Percentiles rank a stretch among this genome's conserved stretches.
Conservation (phyloP, 1,284 basidiomycete genomes). For the Inonotus obliquus region DNA sequence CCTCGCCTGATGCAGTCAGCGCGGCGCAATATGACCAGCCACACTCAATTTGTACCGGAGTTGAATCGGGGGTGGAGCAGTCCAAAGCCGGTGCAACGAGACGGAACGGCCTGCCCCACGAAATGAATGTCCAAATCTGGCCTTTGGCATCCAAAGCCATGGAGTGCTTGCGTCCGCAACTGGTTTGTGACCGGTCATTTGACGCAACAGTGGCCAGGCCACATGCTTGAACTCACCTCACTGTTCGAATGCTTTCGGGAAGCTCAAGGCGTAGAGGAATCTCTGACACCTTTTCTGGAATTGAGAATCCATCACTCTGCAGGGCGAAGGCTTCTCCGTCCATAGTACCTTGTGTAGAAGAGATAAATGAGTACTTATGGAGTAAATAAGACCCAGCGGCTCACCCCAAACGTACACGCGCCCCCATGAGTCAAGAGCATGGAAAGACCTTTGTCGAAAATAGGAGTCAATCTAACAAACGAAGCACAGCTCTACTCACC, state of each 20-base stretch:
- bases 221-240: conserved; percentile 48
- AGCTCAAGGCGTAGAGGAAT: conserved; percentile 54
- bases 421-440: conserved; percentile 73
- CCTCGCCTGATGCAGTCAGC: conserved; percentile 63
- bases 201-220: conserved; percentile 16
- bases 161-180: conserved; percentile 71
- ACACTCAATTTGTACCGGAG: conserved; percentile 66
- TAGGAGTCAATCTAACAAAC: conserved; percentile 5
- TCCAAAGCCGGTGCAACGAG: conserved; percentile 48
- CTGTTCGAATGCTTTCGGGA: conserved; percentile 49
- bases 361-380: not conserved
- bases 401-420: conserved; percentile 80
- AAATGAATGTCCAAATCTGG: conserved; percentile 66
- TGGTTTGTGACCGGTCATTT: conserved; percentile 26
- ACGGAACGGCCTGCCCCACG: conserved; percentile 70
- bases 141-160: conserved; percentile 55
- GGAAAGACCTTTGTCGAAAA: conserved; percentile 58
- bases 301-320: conserved; percentile 52
- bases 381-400: conserved; percentile 16
- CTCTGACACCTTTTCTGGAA: conserved; percentile 42
- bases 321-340: conserved; percentile 44
- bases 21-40: conserved; percentile 77
- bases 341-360: conserved; percentile 48
- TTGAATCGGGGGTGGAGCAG: conserved; percentile 39
- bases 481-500: conserved; percentile 41